These are phyloP conservation scores for Coemansia sp. DNA, from an alignment of 371 early-diverging fungal species.

Conservation along the genomic window DNA sequence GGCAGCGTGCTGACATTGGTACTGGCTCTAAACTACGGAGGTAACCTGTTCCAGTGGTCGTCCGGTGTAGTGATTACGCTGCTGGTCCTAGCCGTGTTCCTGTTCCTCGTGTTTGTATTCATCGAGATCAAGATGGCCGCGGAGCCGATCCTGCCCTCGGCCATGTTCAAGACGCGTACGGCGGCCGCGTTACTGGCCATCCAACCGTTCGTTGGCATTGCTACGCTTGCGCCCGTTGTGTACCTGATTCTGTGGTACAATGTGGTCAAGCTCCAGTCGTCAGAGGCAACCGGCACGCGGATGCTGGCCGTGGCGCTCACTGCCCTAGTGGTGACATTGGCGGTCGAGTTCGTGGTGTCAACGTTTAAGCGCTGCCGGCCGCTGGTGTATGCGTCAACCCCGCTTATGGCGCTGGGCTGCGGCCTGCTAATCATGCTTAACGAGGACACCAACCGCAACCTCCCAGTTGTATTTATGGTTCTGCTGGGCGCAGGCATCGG, in stretches of 20 bases:
- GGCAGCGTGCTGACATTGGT: conserved; percentile 56
- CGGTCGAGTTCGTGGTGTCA: conserved; percentile 3
- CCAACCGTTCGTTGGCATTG: conserved; percentile 36
- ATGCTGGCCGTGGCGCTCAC: conserved; percentile 53
- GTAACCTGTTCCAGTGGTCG: conserved; percentile 61
- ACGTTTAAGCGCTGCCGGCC: conserved; percentile 3
- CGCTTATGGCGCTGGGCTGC: conserved; percentile 28
- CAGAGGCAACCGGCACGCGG: conserved; percentile 57
- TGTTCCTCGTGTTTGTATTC: conserved; percentile 55
- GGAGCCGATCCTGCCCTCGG: conserved; percentile 63
- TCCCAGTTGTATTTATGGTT: conserved; percentile 52
- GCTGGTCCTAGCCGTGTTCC: conserved; percentile 53
- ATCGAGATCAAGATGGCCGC: conserved; percentile 58
- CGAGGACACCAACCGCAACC: conserved; percentile 38
- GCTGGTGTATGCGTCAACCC: conserved; percentile 9
- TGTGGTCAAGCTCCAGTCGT: conserved; percentile 55
- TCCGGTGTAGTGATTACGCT: conserved; percentile 61
- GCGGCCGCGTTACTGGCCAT: conserved; percentile 14
- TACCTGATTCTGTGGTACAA: conserved; percentile 61
- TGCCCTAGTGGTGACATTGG: conserved; percentile 10
- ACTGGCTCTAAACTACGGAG: conserved; percentile 64
- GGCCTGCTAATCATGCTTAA: conserved; percentile 47
- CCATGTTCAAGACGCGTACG: conserved; percentile 52
- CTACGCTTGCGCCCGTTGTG: conserved; percentile 49
- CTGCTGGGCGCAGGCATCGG: conserved; percentile 62